Base-by-base conservation (phyloP, 768 basidiomycete species). In the Tulasnella sp. region DNA sequence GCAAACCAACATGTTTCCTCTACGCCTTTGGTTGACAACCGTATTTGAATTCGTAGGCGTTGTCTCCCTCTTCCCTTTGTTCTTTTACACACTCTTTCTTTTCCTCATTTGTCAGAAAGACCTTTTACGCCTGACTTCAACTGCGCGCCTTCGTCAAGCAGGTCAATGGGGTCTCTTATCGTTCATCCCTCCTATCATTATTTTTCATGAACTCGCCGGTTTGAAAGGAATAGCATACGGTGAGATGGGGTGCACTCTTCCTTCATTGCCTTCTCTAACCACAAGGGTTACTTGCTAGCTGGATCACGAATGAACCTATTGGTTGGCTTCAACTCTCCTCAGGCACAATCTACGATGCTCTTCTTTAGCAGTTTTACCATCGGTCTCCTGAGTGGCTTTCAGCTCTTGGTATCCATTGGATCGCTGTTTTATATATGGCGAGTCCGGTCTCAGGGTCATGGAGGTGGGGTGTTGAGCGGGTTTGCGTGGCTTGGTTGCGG, bases 201-300 rank as follows among this genome's bases (percentile, higher is more conserved):
- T 46, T 19, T 46, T 46, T 33, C 31, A 46, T 29, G 45, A 46
- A 46, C 45, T 46, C 32, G 45, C 29, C 28, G 29, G 45, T 33
- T 33, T 46, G 8, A 20, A 32, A 19, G 45, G 45, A 13, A 33
- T 28, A 8, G 35, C 45, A 5, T 46, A 46, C 35, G 24, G 45
- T 46, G 22, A 46, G 45, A n/a, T n/a, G n/a, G 8, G 6, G 9
- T 13, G 7, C 2, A 20, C n/a, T 8, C 45, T 31, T 12, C 1
- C 27, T 28, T 45, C 4, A 19, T 10, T 3, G 10, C 44, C 19
- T n/a, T 15, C 5, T n/a, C 25, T 28, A 46, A 33, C 45, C 9
- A 15, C 8, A 9, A 8, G 5, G 24, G 8, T n/a, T 27, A 5
- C 8, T 2, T 15, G 22, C 31, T 28, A 29, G 35, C 12, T 33